Evolutionary conservation across 768 basidiomycete species (phyloP).

Genomic region (Leucogyrophana mollusca): DNA sequence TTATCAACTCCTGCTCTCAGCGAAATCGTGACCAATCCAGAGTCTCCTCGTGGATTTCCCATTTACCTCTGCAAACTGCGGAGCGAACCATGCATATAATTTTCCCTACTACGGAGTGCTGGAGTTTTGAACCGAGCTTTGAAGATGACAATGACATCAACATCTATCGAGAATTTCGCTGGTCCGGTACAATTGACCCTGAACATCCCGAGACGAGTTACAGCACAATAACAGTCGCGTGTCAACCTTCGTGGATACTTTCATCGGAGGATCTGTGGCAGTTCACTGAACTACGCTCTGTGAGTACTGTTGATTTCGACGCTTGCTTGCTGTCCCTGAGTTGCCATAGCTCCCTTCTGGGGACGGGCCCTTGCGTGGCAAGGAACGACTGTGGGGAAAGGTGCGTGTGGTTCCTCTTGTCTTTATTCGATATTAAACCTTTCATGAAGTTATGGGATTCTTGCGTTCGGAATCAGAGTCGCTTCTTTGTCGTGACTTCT

Average conservation of each 20-base stretch:
- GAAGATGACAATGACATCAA: constrained; percentile 35
- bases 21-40: constrained; percentile 13
- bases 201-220: constrained; percentile 25
- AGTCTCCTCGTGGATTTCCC: constrained; percentile 30
- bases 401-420: constrained; percentile 26
- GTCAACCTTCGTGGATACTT: constrained; percentile 61
- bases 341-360: constrained; percentile 22
- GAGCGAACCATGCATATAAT: constrained; percentile 42
- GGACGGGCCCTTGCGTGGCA: constrained; percentile 43
- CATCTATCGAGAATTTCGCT: constrained; percentile 46
- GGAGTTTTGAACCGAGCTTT: constrained; percentile 39
- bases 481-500: constrained; percentile 58
- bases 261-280: constrained; percentile 52
- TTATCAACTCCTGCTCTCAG: background rate
- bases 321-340: background rate
- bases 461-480: constrained; percentile 46
- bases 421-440: constrained; percentile 7
- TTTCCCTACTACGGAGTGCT: constrained; percentile 40
- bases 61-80: constrained; percentile 31
- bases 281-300: constrained; percentile 42
- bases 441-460: constrained; percentile 44
- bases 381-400: constrained; percentile 62
- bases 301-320: constrained; percentile 5
- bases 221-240: constrained; percentile 48
- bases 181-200: constrained; percentile 28